These are phyloP conservation scores for Coffea eugenioides DNA, from an alignment of 257 asterid species.

Conservation along the genomic window DNA sequence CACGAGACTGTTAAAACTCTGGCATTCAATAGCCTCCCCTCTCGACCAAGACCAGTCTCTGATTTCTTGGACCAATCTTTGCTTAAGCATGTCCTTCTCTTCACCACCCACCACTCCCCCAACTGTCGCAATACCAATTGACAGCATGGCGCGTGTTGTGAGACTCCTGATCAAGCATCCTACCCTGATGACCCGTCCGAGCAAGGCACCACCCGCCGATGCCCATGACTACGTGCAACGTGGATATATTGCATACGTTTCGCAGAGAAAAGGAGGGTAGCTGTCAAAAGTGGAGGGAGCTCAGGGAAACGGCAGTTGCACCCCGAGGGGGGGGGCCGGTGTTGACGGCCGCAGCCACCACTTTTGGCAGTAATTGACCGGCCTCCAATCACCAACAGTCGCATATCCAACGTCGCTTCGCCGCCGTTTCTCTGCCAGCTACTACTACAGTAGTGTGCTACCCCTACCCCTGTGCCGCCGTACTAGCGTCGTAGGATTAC, in stretches of 20 bases:
- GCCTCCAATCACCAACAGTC: not conserved
- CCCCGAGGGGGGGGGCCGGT: not conserved
- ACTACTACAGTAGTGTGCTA: not conserved
- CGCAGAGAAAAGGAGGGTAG: not conserved
- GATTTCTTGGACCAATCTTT: no score
- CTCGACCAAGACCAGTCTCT: no score
- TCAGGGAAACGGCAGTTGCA: constrained; percentile 10
- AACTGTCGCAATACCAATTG: not conserved
- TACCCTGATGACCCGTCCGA: no score
- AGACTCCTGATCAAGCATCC: no score
- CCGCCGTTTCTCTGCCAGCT: constrained; percentile 59
- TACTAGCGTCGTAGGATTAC: no score
- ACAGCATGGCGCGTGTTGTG: not conserved
- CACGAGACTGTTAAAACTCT: not conserved
- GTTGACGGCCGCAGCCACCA: constrained; percentile 25
- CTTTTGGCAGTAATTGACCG: not conserved
- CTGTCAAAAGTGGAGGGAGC: not conserved
- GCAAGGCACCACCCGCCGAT: not conserved
- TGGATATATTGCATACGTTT: not conserved
- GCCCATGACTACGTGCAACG: not conserved
- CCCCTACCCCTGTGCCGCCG: constrained; percentile 2
- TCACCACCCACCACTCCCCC: not conserved
- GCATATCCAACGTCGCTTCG: constrained; percentile 73
- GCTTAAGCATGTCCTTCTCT: no score
- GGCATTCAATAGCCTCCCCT: no score